Percentiles rank a stretch among this genome's conserved stretches.
Evolutionary conservation across 2,329 filamentous ascomycete species (phyloP).

Genomic region (Fusarium sp.): DNA sequence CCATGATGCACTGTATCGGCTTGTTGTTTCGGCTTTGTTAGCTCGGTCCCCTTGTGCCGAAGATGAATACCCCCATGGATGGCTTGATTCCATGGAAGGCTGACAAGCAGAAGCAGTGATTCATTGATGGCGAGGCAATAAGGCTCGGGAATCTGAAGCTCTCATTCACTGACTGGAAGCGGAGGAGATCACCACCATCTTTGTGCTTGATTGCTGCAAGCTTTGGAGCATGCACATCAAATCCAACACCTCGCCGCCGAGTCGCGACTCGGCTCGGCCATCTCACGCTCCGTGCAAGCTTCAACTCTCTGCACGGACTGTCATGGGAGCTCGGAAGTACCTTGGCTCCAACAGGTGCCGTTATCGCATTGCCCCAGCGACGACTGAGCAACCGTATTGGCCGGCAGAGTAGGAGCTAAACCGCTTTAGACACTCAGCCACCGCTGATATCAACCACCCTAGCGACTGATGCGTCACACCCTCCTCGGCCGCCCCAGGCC

Average conservation of each 20-base stretch:
- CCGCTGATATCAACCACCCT: conserved; percentile 49
- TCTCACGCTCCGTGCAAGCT: conserved; percentile 24
- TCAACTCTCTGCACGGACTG: conserved; percentile 29
- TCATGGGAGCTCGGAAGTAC: conserved; percentile 44
- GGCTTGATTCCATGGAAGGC: conserved; percentile 35
- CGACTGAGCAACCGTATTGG: conserved; percentile 44
- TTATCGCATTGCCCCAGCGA: conserved; percentile 53
- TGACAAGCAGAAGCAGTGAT: too few species aligned
- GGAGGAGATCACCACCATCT: too few species aligned
- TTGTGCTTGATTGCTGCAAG: too few species aligned
- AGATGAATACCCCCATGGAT: conserved; percentile 22
- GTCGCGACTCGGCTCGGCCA: conserved; percentile 31
- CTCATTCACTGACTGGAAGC: too few species aligned
- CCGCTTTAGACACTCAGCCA: conserved; percentile 41
- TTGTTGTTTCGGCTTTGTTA: conserved; percentile 8
- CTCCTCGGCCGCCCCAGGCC: conserved; percentile 41
- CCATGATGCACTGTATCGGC: conserved; percentile 36
- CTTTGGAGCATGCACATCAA: too few species aligned
- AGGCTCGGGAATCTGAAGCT: too few species aligned
- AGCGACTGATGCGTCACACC: conserved; percentile 52
- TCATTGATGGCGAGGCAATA: too few species aligned
- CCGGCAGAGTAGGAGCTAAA: conserved; percentile 29
- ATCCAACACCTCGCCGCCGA: too few species aligned
- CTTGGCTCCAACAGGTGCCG: conserved; percentile 36
- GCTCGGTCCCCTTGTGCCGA: conserved; percentile 29